Conservation (phyloP, 2,329 filamentous ascomycete species). For the Aspergillus neoniger region DNA sequence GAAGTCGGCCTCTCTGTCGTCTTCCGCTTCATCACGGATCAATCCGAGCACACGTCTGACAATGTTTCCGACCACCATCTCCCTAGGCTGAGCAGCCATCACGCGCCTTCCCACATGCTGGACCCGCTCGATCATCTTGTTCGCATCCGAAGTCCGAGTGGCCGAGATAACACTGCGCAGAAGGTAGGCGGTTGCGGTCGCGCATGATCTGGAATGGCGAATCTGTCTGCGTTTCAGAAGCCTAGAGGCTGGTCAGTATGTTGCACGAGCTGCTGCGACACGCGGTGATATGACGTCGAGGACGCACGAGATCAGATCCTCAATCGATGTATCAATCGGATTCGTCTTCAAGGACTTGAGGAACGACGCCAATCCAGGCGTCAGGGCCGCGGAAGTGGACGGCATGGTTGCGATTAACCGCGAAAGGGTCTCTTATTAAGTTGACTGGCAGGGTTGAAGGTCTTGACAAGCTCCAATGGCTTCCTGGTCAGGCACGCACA, state of each 20-base stretch:
- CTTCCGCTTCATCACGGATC: conserved; percentile 86
- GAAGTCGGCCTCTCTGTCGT: conserved; percentile 69
- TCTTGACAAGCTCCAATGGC: conserved; percentile 9
- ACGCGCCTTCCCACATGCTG: conserved; percentile 76
- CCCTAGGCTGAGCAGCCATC: conserved; percentile 79
- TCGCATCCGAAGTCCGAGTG: conserved; percentile 75
- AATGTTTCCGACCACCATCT: conserved; percentile 93
- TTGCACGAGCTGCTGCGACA: conserved; percentile 7
- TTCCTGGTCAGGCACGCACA: background rate
- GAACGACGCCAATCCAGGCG: conserved; percentile 76
- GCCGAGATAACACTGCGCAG: conserved; percentile 83
- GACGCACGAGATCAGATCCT: conserved; percentile 77
- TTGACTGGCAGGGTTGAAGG: background rate
- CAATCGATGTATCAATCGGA: conserved; percentile 77
- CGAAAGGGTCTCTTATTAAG: background rate
- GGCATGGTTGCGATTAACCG: conserved; percentile 53
- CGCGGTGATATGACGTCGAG: conserved; percentile 12
- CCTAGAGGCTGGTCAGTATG: conserved; percentile 48
- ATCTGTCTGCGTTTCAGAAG: conserved; percentile 91
- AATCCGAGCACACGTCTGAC: conserved; percentile 85
- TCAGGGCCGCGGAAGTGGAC: conserved; percentile 56
- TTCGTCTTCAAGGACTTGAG: conserved; percentile 76
- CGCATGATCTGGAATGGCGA: conserved; percentile 81
- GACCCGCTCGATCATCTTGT: conserved; percentile 76
- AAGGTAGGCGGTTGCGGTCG: conserved; percentile 85